A percentile compares a stretch with the other conserved stretches of the same genome.
These are phyloP conservation scores for Fusarium buharicum DNA, from an alignment of 2,329 filamentous ascomycete species.

Conservation along the genomic window DNA sequence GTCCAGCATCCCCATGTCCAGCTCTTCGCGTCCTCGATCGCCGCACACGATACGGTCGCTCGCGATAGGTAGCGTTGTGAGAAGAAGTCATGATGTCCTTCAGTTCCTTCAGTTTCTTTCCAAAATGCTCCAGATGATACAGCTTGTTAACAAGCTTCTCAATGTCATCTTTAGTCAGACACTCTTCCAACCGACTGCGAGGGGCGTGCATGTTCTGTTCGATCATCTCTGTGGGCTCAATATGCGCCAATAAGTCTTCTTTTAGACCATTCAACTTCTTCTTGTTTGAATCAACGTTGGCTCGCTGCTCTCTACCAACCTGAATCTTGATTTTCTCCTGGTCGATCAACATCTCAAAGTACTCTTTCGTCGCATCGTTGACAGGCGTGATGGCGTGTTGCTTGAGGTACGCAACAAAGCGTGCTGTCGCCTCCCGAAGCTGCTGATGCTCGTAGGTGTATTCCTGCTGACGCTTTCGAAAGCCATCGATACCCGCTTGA, in stretches of 20 bases:
- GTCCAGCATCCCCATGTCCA: neutral
- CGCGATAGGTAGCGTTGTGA: neutral
- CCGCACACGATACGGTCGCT: neutral
- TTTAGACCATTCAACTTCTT: slow-evolving; percentile 14
- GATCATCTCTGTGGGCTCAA: slow-evolving; percentile 26
- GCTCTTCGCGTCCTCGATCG: neutral
- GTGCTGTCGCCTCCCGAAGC: slow-evolving; percentile 8
- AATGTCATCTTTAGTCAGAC: slow-evolving; percentile 14
- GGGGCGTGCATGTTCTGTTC: slow-evolving; percentile 16
- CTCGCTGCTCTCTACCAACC: neutral
- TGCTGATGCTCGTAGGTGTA: slow-evolving; percentile 7
- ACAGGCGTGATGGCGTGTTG: slow-evolving; percentile 3
- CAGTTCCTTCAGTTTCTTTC: slow-evolving; percentile 10
- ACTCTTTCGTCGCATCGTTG: slow-evolving; percentile 19
- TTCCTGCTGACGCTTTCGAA: neutral
- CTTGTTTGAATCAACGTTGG: slow-evolving; percentile 4
- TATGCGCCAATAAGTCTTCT: slow-evolving; percentile 13
- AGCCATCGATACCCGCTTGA: neutral
- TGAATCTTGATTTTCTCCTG: slow-evolving; percentile 8
- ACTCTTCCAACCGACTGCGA: neutral
- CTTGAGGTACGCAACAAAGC: slow-evolving; percentile 18
- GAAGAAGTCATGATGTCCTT: slow-evolving; percentile 3
- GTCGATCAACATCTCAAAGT: slow-evolving; percentile 19
- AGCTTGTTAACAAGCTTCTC: slow-evolving; percentile 3
- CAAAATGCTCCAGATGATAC: slow-evolving; percentile 28